Percentiles rank a stretch among this genome's conserved stretches.
Evolutionary conservation across 108 stramenopile genomes (phyloP).

Genomic region (Phaeodactylum tricornutum): DNA sequence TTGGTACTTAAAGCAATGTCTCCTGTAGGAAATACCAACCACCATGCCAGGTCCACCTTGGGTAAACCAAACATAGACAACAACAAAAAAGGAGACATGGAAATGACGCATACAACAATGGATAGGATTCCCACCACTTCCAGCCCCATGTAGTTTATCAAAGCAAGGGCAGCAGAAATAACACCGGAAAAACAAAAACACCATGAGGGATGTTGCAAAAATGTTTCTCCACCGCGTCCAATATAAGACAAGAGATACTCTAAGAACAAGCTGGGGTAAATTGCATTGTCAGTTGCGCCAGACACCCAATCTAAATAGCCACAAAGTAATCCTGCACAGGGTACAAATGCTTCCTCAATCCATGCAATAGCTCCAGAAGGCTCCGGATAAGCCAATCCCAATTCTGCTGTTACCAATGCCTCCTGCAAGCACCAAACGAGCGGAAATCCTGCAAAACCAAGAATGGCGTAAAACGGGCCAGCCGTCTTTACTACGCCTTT

Average conservation of each 20-base stretch:
- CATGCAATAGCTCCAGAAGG: constrained; percentile 84
- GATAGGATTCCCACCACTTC: constrained; percentile 79
- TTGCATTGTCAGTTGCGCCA: constrained; percentile 85
- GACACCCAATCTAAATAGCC: constrained; percentile 87
- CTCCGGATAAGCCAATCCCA: constrained; percentile 84
- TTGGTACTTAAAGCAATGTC: constrained; percentile 17
- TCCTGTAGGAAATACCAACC: constrained; percentile 55
- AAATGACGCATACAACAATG: constrained; percentile 62
- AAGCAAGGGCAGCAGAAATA: constrained; percentile 56
- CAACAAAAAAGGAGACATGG: constrained; percentile 85
- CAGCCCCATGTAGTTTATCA: constrained; percentile 76
- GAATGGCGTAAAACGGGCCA: constrained; percentile 78
- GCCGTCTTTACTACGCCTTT: constrained; percentile 81
- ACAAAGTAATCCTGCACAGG: constrained; percentile 61
- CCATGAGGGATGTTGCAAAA: background rate
- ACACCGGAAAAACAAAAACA: constrained; percentile 15
- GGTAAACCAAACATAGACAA: constrained; percentile 52
- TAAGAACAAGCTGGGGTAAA: constrained; percentile 68
- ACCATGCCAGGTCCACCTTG: constrained; percentile 62
- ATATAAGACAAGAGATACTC: constrained; percentile 75
- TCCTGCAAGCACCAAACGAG: constrained; percentile 92
- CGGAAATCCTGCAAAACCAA: constrained; percentile 76
- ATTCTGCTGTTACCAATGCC: constrained; percentile 83
- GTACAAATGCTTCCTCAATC: constrained; percentile 90
- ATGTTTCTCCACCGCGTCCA: constrained; percentile 39